Conservation (phyloP, 305 asterid genomes). For the Withania somnifera region DNA sequence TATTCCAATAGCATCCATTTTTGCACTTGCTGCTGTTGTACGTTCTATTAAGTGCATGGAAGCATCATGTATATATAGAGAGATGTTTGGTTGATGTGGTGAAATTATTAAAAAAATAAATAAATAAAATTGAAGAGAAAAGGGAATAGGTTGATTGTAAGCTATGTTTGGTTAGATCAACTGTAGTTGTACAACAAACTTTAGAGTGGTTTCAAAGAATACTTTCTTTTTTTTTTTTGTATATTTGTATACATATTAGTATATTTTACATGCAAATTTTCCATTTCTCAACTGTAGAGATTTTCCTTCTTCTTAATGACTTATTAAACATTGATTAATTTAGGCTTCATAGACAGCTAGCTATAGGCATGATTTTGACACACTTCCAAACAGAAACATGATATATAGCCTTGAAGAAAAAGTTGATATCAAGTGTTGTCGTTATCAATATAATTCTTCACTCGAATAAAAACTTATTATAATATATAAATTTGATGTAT, state of each 20-base stretch:
- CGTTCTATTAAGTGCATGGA: background rate
- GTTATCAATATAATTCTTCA: background rate
- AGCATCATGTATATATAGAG: background rate
- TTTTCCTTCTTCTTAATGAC: background rate
- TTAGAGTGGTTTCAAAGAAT: conserved; percentile 21
- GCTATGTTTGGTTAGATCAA: conserved; percentile 10
- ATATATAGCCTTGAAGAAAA: background rate
- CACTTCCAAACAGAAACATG: background rate
- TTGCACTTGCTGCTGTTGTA: background rate
- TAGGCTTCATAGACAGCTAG: background rate
- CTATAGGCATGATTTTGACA: background rate
- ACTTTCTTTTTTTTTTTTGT: background rate
- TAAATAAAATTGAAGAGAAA: background rate
- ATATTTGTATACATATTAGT: background rate
- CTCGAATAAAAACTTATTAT: too few relatives aligned
- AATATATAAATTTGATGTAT: too few relatives aligned
- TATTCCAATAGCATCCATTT: conserved; percentile 4
- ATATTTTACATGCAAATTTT: conserved; percentile 1
- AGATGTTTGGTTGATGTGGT: background rate
- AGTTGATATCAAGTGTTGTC: background rate
- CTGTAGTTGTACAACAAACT: background rate
- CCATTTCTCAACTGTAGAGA: background rate
- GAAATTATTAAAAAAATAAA: background rate
- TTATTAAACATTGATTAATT: background rate
- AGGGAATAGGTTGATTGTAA: background rate